Percentiles rank a stretch among this genome's conserved stretches.
These are phyloP conservation scores for Starmerella asiatica DNA, from an alignment of 805 yeast genomes.

Conservation along the genomic window DNA sequence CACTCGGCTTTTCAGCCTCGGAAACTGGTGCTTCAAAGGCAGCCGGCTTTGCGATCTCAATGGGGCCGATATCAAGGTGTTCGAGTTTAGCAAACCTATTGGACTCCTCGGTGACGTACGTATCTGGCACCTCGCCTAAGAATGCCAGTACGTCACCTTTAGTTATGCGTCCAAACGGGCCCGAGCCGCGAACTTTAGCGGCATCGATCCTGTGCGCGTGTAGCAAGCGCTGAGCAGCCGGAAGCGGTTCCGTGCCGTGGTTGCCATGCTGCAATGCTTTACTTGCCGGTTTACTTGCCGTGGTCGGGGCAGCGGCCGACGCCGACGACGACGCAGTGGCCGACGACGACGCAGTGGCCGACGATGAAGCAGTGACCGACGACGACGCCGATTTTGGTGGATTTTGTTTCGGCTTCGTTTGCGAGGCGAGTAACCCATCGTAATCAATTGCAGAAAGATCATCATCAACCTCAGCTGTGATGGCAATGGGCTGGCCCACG, in stretches of 20 bases:
- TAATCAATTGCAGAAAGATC: conserved; percentile 51
- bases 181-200: conserved; percentile 60
- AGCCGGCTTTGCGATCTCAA: conserved; percentile 27
- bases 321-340: conserved; percentile 11
- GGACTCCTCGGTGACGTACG: conserved; percentile 41
- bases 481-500: conserved; percentile 86
- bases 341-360: conserved; percentile 14
- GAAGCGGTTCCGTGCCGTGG: conserved; percentile 51
- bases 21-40: conserved; percentile 16
- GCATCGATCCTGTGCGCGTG: conserved; percentile 52
- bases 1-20: conserved; percentile 13
- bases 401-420: background rate
- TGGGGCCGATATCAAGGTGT: conserved; percentile 60
- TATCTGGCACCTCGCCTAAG: conserved; percentile 55
- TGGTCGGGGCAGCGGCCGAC: conserved; percentile 7
- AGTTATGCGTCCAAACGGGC: conserved; percentile 75
- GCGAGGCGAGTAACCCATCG: conserved; percentile 33
- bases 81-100: conserved; percentile 42
- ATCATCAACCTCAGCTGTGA: conserved; percentile 76
- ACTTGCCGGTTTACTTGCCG: conserved; percentile 6
- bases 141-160: conserved; percentile 86
- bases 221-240: conserved; percentile 45
- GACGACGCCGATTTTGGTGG: too few species aligned
- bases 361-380: conserved; percentile 5
- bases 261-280: conserved; percentile 21